phyloP scores from a whole-genome alignment of 2,329 filamentous ascomycete genomes.

The Aspergillus flavus region DNA sequence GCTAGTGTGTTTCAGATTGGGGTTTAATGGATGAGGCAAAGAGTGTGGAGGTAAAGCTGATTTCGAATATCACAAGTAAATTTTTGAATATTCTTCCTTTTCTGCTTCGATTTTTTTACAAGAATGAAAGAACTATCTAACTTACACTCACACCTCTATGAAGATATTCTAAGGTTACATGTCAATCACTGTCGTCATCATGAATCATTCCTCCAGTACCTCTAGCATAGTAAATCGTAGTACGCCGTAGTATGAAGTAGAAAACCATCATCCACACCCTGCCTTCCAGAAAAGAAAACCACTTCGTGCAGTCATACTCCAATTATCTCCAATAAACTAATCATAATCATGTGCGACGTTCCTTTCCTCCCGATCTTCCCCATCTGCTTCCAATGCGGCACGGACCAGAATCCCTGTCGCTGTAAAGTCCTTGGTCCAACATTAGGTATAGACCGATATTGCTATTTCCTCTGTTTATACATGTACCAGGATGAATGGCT shows the following conservation, averaged over 20 bases:
- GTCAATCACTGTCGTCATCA: constrained; percentile 20
- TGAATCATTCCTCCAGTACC: constrained; percentile 16
- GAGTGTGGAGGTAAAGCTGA: no score
- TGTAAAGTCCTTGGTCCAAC: constrained; percentile 61
- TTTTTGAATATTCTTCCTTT: neutral
- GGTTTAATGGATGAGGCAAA: no score
- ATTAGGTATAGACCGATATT: constrained; percentile 41
- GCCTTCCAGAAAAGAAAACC: no score
- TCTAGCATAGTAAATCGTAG: neutral
- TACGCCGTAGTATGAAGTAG: neutral
- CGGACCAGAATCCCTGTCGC: constrained; percentile 59
- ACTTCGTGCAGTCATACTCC: neutral
- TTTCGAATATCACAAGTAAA: no score
- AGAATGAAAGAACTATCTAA: no score
- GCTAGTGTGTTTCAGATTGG: no score
- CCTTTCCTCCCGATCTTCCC: constrained; percentile 53
- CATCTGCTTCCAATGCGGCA: constrained; percentile 59
- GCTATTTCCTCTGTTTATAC: neutral
- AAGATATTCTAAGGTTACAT: constrained; percentile 4
- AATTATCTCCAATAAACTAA: neutral
- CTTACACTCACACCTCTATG: no score
- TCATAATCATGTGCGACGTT: constrained; percentile 34
- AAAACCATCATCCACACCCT: neutral
- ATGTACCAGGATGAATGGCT: neutral
- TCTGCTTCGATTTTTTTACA: no score